These are phyloP conservation scores for Gamsiella multidivaricata DNA, from an alignment of 192 early-diverging fungal species.

Conservation along the genomic window DNA sequence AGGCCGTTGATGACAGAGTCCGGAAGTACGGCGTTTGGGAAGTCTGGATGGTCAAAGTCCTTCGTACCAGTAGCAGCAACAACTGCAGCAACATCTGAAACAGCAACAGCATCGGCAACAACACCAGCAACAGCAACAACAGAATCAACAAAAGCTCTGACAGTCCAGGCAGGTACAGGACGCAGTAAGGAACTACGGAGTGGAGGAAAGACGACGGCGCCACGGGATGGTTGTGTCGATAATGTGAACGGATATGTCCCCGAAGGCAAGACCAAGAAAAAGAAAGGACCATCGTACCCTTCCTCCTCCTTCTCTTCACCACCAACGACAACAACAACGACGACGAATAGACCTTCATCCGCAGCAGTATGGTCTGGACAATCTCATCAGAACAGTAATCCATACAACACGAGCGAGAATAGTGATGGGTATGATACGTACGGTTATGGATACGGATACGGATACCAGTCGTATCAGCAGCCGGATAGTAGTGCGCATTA, in stretches of 20 bases:
- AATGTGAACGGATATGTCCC: slow-evolving; percentile 47
- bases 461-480: slow-evolving; percentile 48
- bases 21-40: slow-evolving; percentile 24
- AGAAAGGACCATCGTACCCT: background rate
- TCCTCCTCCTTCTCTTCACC: too few relatives aligned
- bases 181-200: background rate
- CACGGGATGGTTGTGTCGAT: slow-evolving; percentile 42
- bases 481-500: slow-evolving; percentile 1
- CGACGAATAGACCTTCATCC: too few relatives aligned
- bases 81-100: background rate
- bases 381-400: background rate
- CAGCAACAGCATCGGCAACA: background rate
- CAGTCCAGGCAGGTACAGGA: too few relatives aligned
- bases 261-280: slow-evolving; percentile 35
- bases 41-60: slow-evolving; percentile 32
- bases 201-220: background rate
- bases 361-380: background rate
- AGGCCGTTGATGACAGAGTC: slow-evolving; percentile 48
- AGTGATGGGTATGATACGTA: slow-evolving; percentile 14
- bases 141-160: background rate
- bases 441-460: slow-evolving; percentile 53
- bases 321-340: slow-evolving; percentile 5
- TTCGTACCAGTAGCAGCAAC: background rate
- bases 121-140: background rate
- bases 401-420: slow-evolving; percentile 8